Percentiles rank a stretch among this genome's conserved stretches.
Evolutionary conservation across 2,329 filamentous ascomycete species (phyloP).

Genomic region (Clarireedia monteithiana): DNA sequence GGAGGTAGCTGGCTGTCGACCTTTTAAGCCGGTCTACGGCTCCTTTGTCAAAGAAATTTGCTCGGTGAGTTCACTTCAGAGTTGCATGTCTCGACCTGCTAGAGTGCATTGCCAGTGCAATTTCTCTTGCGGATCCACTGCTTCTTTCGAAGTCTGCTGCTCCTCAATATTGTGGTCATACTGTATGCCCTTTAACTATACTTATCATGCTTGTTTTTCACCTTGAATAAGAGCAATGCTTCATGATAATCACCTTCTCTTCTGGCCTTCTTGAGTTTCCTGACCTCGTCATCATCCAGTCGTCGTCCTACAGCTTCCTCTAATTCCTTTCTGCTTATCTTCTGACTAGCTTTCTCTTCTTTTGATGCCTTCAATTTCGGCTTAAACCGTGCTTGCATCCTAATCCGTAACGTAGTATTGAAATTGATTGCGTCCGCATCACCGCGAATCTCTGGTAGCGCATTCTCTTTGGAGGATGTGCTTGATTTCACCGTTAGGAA

Average conservation of each 20-base stretch:
- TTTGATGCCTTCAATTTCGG: slow-evolving; percentile 70
- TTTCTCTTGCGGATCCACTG: background rate
- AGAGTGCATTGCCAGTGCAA: no score
- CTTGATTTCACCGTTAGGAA: slow-evolving; percentile 58
- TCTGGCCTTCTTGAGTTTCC: slow-evolving; percentile 71
- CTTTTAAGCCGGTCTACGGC: no score
- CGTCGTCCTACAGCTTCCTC: slow-evolving; percentile 71
- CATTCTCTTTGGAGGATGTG: slow-evolving; percentile 37
- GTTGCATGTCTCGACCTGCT: no score
- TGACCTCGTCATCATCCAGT: slow-evolving; percentile 80
- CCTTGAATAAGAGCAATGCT: slow-evolving; percentile 73
- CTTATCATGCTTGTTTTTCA: slow-evolving; percentile 91
- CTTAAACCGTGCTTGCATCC: slow-evolving; percentile 95
- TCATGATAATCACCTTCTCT: slow-evolving; percentile 88
- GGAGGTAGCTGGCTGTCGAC: no score
- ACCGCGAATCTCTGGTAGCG: slow-evolving; percentile 60
- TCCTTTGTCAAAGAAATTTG: no score
- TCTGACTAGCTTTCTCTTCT: slow-evolving; percentile 75
- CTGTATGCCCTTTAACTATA: slow-evolving; percentile 39
- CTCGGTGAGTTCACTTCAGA: no score
- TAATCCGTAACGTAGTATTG: slow-evolving; percentile 67
- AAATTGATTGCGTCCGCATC: slow-evolving; percentile 63
- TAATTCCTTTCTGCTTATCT: slow-evolving; percentile 78
- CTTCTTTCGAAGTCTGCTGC: background rate
- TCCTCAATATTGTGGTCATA: background rate